phyloP scores from a whole-genome alignment of 371 early-diverging fungal species.

The Mortierella sp. region DNA sequence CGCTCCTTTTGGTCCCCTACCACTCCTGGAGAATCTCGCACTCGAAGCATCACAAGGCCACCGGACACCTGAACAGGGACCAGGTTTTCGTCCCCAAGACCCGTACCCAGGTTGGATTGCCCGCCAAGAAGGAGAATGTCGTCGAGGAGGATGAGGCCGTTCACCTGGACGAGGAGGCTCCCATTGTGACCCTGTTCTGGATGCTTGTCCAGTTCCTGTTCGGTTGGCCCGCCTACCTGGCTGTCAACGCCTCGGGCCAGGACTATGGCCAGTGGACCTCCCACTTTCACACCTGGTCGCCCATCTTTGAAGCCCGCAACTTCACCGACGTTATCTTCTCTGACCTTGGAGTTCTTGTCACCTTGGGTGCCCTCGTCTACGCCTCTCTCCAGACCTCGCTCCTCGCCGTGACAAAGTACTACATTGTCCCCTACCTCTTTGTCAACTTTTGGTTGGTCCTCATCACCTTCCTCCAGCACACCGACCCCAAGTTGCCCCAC shows the following conservation, averaged over 20 bases:
- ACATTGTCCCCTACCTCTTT: slow-evolving; percentile 86
- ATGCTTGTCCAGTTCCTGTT: slow-evolving; percentile 76
- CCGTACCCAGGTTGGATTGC: slow-evolving; percentile 66
- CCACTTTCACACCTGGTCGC: slow-evolving; percentile 85
- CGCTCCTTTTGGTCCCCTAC: slow-evolving; percentile 88
- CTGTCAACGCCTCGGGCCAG: slow-evolving; percentile 82
- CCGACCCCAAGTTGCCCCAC: slow-evolving; percentile 85
- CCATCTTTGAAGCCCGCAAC: slow-evolving; percentile 82
- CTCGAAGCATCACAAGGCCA: slow-evolving; percentile 88
- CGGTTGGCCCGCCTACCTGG: slow-evolving; percentile 91
- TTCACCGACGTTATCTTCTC: slow-evolving; percentile 75
- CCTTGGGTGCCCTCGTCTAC: slow-evolving; percentile 67
- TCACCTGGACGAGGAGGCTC: slow-evolving; percentile 73
- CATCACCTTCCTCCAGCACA: slow-evolving; percentile 93
- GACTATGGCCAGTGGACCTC: slow-evolving; percentile 80
- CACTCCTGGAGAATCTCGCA: slow-evolving; percentile 83
- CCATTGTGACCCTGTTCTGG: slow-evolving; percentile 70
- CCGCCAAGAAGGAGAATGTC: slow-evolving; percentile 53
- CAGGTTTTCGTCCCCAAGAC: slow-evolving; percentile 90
- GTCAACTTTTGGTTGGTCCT: slow-evolving; percentile 91
- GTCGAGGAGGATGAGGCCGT: slow-evolving; percentile 59
- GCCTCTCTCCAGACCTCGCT: slow-evolving; percentile 67
- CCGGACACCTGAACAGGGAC: slow-evolving; percentile 86
- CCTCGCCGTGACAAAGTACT: slow-evolving; percentile 78
- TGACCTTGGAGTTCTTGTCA: slow-evolving; percentile 74